These are phyloP conservation scores for Pseudonitzschia delicatissima DNA, from an alignment of 108 stramenopile species.

Conservation along the genomic window DNA sequence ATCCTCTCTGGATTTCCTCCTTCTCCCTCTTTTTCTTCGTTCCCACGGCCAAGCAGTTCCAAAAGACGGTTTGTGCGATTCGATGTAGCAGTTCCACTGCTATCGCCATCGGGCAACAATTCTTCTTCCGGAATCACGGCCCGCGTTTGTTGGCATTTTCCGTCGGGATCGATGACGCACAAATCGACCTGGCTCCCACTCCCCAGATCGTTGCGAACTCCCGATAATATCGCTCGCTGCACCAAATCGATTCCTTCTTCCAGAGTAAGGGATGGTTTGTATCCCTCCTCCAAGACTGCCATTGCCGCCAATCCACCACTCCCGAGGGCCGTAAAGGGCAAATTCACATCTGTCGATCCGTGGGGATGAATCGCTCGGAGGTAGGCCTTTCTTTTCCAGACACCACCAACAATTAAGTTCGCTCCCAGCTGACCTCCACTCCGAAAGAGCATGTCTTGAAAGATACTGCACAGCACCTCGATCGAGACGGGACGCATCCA, in stretches of 20 bases:
- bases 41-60: constrained; percentile 30
- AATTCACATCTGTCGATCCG: constrained; percentile 65
- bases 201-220: constrained; percentile 85
- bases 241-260: constrained; percentile 61
- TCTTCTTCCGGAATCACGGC: constrained; percentile 36
- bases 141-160: constrained; percentile 21
- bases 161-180: constrained; percentile 40
- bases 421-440: constrained; percentile 56
- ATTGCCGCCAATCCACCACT: constrained; percentile 84
- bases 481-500: constrained; percentile 39
- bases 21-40: constrained; percentile 15
- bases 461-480: constrained; percentile 35
- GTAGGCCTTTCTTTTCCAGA: constrained; percentile 38
- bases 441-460: constrained; percentile 53
- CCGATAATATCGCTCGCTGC: constrained; percentile 63
- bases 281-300: constrained; percentile 67
- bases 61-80: constrained; percentile 22
- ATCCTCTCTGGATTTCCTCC: not conserved
- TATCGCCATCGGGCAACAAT: constrained; percentile 14
- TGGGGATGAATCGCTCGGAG: constrained; percentile 80
- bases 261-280: constrained; percentile 37
- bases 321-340: constrained; percentile 78
- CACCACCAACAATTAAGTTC: constrained; percentile 76
- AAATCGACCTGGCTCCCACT: constrained; percentile 78
- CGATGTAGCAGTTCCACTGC: constrained; percentile 28